Evolutionary conservation across 2,329 filamentous ascomycete genomes (phyloP).

Genomic region (Epichloe typhina): DNA sequence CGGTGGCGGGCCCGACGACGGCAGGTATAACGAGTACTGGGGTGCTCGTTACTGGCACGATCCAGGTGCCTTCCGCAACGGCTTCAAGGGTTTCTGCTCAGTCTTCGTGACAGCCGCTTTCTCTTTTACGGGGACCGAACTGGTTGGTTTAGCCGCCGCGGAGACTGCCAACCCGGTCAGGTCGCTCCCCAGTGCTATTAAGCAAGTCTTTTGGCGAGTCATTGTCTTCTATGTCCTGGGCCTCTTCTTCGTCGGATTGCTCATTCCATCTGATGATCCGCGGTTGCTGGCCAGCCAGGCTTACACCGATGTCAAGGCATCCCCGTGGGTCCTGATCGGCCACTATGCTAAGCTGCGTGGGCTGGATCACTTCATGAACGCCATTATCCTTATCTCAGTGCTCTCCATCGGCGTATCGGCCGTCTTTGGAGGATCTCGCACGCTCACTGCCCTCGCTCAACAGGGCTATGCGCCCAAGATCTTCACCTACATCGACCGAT

Average conservation of each 20-base stretch:
- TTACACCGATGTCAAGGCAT: conserved; percentile 27
- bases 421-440: conserved; percentile 43
- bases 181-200: conserved; percentile 64
- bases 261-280: conserved; percentile 28
- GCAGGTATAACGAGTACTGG: conserved; percentile 27
- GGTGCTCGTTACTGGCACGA: conserved; percentile 31
- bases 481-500: conserved; percentile 40
- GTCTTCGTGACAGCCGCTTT: conserved; percentile 61
- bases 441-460: conserved; percentile 40
- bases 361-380: conserved; percentile 39
- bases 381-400: conserved; percentile 39
- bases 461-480: conserved; percentile 41
- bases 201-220: conserved; percentile 52
- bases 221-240: conserved; percentile 37
- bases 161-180: conserved; percentile 55
- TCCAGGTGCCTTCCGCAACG: conserved; percentile 47
- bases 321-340: conserved; percentile 38
- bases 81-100: conserved; percentile 55
- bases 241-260: conserved; percentile 34
- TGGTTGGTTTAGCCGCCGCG: conserved; percentile 57
- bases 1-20: conserved; percentile 39
- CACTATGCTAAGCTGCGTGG: conserved; percentile 33
- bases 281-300: conserved; percentile 32
- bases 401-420: conserved; percentile 40
- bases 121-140: conserved; percentile 50